Evolutionary conservation across 2,329 filamentous ascomycete species (phyloP).

Genomic region (Venturia oleaginea): DNA sequence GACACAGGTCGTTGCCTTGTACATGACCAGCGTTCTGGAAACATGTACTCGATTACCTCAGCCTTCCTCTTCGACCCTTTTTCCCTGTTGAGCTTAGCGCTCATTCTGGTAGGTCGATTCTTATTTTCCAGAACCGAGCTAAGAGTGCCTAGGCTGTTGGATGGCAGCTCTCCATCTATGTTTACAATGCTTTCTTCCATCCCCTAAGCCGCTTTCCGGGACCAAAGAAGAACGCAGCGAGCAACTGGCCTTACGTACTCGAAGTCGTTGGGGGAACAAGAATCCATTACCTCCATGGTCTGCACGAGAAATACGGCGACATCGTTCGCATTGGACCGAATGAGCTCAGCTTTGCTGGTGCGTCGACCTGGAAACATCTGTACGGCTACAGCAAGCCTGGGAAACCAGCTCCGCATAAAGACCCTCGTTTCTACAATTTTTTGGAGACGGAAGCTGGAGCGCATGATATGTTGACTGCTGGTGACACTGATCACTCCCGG

Average conservation of each 20-base stretch:
- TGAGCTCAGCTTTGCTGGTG: conserved; percentile 37
- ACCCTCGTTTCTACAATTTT: conserved; percentile 10
- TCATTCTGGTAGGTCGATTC: too few species aligned
- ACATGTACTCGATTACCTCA: too few species aligned
- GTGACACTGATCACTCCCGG: conserved; percentile 20
- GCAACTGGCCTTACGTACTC: neutral
- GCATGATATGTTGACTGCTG: neutral
- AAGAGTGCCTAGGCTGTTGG: neutral
- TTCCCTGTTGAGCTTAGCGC: too few species aligned
- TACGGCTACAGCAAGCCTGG: conserved; percentile 20
- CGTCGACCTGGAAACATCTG: conserved; percentile 35
- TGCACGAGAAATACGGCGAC: conserved; percentile 29
- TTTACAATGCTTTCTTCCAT: conserved; percentile 15
- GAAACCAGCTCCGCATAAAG: neutral
- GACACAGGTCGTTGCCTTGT: too few species aligned
- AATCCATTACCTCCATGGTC: neutral
- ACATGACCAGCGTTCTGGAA: too few species aligned
- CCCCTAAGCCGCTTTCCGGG: conserved; percentile 13
- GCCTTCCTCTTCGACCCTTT: too few species aligned
- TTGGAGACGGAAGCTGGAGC: neutral
- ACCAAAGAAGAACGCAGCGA: conserved; percentile 10
- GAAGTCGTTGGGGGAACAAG: neutral
- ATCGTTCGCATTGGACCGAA: conserved; percentile 40
- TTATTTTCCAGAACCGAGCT: too few species aligned
- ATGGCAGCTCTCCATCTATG: neutral